Conservation (phyloP, 257 asterid species). For the Primulina tabacum region DNA sequence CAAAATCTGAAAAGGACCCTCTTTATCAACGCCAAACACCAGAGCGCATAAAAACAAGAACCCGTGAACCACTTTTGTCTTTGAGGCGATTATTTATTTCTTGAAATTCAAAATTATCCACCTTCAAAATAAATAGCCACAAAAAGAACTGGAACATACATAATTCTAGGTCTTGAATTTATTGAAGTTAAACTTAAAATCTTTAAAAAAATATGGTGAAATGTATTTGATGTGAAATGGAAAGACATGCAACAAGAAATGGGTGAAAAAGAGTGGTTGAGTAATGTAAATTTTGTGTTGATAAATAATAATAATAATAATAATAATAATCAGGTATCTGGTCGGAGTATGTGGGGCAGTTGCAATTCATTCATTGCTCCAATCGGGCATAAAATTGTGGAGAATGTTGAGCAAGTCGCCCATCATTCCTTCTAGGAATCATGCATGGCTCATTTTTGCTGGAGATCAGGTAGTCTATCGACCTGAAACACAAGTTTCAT, state of each 20-base stretch:
- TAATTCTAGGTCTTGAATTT: too few species aligned
- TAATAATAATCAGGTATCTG: constrained; percentile 57
- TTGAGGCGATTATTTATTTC: too few species aligned
- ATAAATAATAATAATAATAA: constrained; percentile 1
- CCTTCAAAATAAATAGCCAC: too few species aligned
- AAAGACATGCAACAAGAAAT: not conserved
- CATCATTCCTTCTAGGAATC: constrained; percentile 46
- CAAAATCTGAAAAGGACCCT: constrained; percentile 20
- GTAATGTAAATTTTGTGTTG: constrained; percentile 26
- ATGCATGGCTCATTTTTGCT: constrained; percentile 79
- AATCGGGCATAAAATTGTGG: constrained; percentile 45
- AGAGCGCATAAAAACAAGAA: constrained; percentile 25
- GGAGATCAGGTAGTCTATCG: constrained; percentile 61
- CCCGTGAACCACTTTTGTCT: constrained; percentile 33
- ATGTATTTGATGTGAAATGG: not conserved
- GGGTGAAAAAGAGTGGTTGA: constrained; percentile 31
- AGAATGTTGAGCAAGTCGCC: constrained; percentile 47
- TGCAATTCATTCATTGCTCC: constrained; percentile 67
- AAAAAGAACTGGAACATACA: too few species aligned
- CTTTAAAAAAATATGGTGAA: too few species aligned
- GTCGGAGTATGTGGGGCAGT: constrained; percentile 80
- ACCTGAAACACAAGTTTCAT: too few species aligned
- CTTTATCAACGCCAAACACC: constrained; percentile 18
- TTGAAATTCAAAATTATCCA: too few species aligned
- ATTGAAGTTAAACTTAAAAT: too few species aligned